These are phyloP conservation scores for Alternaria arbusti DNA, from an alignment of 2,329 filamentous ascomycete species.

Conservation along the genomic window DNA sequence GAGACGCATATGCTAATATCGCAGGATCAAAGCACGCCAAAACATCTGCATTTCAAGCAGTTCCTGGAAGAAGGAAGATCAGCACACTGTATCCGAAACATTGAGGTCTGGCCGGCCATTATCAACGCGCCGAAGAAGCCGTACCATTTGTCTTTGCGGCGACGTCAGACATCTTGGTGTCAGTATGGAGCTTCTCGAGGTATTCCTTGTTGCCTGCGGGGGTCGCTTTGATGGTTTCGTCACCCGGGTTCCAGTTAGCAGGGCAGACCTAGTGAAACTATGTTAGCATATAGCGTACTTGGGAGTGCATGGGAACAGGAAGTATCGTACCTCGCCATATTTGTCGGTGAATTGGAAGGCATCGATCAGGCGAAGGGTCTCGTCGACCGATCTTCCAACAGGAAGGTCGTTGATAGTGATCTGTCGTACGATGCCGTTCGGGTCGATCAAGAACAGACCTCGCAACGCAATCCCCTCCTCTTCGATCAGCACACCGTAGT, in stretches of 20 bases:
- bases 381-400: slow-evolving; percentile 69
- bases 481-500: slow-evolving; percentile 69
- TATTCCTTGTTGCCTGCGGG: slow-evolving; percentile 50
- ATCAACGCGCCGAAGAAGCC: not conserved
- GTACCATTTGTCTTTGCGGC: slow-evolving; percentile 39
- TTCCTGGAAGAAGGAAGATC: slow-evolving; percentile 5
- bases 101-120: not conserved
- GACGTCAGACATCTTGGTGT: slow-evolving; percentile 43
- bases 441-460: slow-evolving; percentile 71
- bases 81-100: not conserved
- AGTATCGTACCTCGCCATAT: slow-evolving; percentile 45
- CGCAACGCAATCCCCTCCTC: slow-evolving; percentile 68
- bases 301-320: not conserved
- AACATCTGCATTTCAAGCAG: not conserved
- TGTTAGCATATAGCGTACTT: slow-evolving; percentile 1
- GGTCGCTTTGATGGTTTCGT: slow-evolving; percentile 50
- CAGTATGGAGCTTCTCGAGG: slow-evolving; percentile 43
- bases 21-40: slow-evolving; percentile 1
- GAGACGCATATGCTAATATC: slow-evolving; percentile 4
- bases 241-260: slow-evolving; percentile 52
- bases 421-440: slow-evolving; percentile 64
- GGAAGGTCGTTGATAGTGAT: slow-evolving; percentile 71
- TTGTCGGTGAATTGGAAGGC: slow-evolving; percentile 57
- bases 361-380: slow-evolving; percentile 64
- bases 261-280: slow-evolving; percentile 42